Percentiles rank a stretch among this genome's conserved stretches.
Conservation (phyloP, 257 asterid genomes). For the Ballota nigra region DNA sequence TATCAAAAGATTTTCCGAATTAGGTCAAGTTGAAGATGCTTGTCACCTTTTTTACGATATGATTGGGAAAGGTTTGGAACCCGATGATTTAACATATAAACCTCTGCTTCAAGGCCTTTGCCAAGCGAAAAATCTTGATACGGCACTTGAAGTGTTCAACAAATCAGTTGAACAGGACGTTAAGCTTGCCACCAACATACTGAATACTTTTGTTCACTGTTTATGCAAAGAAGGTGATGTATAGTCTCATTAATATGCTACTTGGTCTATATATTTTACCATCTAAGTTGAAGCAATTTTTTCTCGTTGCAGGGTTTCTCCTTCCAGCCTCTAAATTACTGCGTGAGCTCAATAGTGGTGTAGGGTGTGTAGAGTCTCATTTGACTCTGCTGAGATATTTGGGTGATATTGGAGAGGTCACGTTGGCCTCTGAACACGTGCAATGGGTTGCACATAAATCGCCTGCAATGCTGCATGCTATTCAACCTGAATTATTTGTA, state of each 20-base stretch:
- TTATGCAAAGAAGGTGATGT: conserved; percentile 66
- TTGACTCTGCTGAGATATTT: conserved; percentile 47
- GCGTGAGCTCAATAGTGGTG: conserved; percentile 25
- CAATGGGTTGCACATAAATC: conserved; percentile 47
- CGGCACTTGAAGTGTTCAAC: conserved; percentile 49
- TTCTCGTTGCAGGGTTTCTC: conserved; percentile 53
- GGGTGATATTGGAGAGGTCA: conserved; percentile 44
- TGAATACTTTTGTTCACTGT: conserved; percentile 41
- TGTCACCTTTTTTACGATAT: conserved; percentile 62
- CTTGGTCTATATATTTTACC: neutral
- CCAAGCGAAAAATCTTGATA: conserved; percentile 43
- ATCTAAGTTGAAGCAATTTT: neutral
- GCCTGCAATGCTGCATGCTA: conserved; percentile 39
- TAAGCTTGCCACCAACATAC: conserved; percentile 38
- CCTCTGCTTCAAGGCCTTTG: conserved; percentile 68
- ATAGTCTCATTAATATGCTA: neutral
- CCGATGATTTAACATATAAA: conserved; percentile 47
- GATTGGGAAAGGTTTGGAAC: conserved; percentile 59
- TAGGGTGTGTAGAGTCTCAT: conserved; percentile 43
- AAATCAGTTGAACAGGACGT: conserved; percentile 49
- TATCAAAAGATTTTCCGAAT: conserved; percentile 49
- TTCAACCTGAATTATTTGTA: conserved; percentile 40
- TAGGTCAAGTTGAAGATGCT: conserved; percentile 71
- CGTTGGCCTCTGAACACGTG: conserved; percentile 52
- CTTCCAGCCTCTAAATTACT: conserved; percentile 49